Base-by-base conservation (phyloP, 805 yeast genomes). In the Zygosaccharomyces rouxii region DNA sequence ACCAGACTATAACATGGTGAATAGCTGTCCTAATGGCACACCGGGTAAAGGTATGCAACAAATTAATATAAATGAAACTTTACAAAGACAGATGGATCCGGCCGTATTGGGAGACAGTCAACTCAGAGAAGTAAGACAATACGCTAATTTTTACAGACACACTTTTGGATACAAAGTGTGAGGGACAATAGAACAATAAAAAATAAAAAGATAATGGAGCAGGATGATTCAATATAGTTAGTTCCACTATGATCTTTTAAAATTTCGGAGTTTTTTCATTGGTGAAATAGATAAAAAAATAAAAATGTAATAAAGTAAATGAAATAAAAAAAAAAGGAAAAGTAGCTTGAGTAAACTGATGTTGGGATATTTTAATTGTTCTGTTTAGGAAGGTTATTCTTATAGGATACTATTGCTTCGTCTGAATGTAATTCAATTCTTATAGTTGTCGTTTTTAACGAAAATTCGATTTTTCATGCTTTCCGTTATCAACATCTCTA, bases 131-230 rank as follows among this genome's bases (percentile, higher is more conserved):
- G 58, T 60, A 7, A 57, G 62, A 47, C 63, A 63, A 39, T 66
- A 61, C 49, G 23, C 63, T 47, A 58, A 63, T 37, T 63, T 66
- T 43, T 66, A 64, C 55, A 64, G 63, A 22, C 49, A 43, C 35
- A 40, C 46, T 11, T 46, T 42, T 41, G 52, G 50, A 4, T 38
- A 42, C 30, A 42, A 46, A 14, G 37, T 49, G 28, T 41, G 39
- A 51, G n/a, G 19, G 21, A 9, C 9, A 16, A 21, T 23, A 5
- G 29, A 19, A 25, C 29, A 16, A 13, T 16, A 29, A 30, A 16
- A 14, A 21, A 18, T 23, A 30, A 26, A 25, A 4, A 4, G 23
- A 13, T 25, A n/a, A 10, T 28, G 11, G 33, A 16, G 18, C 30
- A 16, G 18, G 30, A 2, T 16, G 11, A 18, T 23, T n/a, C 42